Percentiles rank a stretch among this genome's conserved stretches.
phyloP scores from a whole-genome alignment of 2,329 filamentous ascomycete species.

The Colletotrichum falcatum region DNA sequence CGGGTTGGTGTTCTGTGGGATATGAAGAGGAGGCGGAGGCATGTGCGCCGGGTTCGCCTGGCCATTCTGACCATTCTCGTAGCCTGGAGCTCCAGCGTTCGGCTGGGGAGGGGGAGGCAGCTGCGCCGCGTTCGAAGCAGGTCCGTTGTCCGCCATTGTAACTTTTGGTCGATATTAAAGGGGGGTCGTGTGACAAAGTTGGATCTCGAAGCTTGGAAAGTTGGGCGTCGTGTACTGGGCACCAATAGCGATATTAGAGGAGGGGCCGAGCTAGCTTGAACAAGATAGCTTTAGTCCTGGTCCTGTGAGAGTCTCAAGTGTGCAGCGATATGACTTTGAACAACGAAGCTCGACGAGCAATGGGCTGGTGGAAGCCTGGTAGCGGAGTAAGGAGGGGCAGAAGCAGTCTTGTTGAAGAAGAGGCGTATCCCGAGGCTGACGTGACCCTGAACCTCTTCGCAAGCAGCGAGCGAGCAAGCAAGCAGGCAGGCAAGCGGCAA shows the following conservation, averaged over 20 bases:
- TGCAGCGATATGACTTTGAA: constrained; percentile 5
- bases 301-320: constrained; percentile 9
- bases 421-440: constrained; percentile 28
- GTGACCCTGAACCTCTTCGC: constrained; percentile 29
- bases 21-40: constrained; percentile 91
- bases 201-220: constrained; percentile 13
- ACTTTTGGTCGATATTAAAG: constrained; percentile 19
- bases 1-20: constrained; percentile 95
- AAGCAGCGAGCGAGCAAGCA: constrained; percentile 18
- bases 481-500: constrained; percentile 17
- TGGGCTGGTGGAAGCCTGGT: constrained; percentile 13
- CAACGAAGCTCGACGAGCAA: constrained; percentile 13
- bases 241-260: constrained; percentile 39
- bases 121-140: constrained; percentile 71
- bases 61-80: constrained; percentile 78
- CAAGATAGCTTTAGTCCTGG: constrained; percentile 11
- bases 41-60: constrained; percentile 81
- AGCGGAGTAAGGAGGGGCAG: constrained; percentile 29
- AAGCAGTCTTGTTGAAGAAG: constrained; percentile 14
- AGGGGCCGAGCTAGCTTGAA: constrained; percentile 36
- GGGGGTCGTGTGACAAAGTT: constrained; percentile 17
- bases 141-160: constrained; percentile 82
- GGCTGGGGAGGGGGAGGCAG: constrained; percentile 78
- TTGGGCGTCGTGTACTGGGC: constrained; percentile 14
- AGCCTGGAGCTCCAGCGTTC: constrained; percentile 79